Evolutionary conservation across 768 basidiomycete species (phyloP), one percentile per base, ranked within the genome.

Genomic region (Amanita phalloides): DNA sequence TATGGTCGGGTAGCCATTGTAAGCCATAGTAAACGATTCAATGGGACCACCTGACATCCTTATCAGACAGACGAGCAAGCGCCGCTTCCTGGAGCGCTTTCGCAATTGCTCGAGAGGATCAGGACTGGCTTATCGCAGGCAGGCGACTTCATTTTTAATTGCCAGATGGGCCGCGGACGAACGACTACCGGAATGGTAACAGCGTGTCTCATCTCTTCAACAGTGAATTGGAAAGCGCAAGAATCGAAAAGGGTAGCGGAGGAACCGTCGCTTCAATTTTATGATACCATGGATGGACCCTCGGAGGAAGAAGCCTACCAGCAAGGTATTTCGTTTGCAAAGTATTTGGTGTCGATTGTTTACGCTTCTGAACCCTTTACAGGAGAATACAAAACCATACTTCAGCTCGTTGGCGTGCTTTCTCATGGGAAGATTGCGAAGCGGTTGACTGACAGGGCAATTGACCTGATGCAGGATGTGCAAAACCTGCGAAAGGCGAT

Each of bases 121-220:
- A 75, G 76, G 63, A 61, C 73, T 53, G 74, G 76, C 50, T 56
- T 83, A 42, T 66, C 75, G 1, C 70, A 75, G 26, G 78, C 82
- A 1, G 86, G 81, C 3, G 90, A 90, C 58, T 86, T 92, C 58
- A 70, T 91, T 43, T 97, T 96, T 72, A 98, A 98, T 59, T 99
- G 96, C 66, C 96, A 98, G 66, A 95, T 97, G 92, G 90, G 90
- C 21, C 72, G 87, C 51, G 87, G 84, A 13, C 75, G 87, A 36
- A 99, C 96, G 5, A 99, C 96, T 0, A 97, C 93, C 0, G 96
- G 96, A 4, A 98, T 97, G 92, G 80, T 92, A 52, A 82, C 84
- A 23, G 90, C 90, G 0, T 89, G 84, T 51, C 71, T 97, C 23
- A 88, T 96, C 48, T 86, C 91, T 9, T 88, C 81, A 2, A 79